These are phyloP conservation scores for Tricholomella constricta DNA, from an alignment of 768 basidiomycete species.

Conservation along the genomic window DNA sequence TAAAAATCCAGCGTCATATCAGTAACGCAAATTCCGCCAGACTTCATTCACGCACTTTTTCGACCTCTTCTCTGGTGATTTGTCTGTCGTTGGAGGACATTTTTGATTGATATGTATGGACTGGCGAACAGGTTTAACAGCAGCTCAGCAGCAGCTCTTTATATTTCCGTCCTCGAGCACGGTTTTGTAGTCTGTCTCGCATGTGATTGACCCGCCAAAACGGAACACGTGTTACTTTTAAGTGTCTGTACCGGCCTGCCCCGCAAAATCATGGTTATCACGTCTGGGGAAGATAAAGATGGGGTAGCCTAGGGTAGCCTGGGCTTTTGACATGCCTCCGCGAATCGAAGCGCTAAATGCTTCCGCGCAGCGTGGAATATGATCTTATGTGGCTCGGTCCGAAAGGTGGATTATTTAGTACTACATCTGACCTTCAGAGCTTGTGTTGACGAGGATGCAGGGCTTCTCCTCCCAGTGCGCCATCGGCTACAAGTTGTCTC, in stretches of 20 bases:
- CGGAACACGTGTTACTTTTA: slow-evolving; percentile 1
- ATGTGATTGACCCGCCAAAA: slow-evolving; percentile 9
- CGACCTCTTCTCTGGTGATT: slow-evolving; percentile 70
- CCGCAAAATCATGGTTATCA: too few relatives aligned
- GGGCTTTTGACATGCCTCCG: too few relatives aligned
- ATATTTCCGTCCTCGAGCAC: background rate
- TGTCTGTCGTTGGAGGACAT: slow-evolving; percentile 34
- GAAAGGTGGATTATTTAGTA: too few relatives aligned
- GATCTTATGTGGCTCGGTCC: too few relatives aligned
- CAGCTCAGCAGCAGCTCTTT: too few relatives aligned
- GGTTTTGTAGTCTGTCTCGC: background rate
- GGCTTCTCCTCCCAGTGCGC: slow-evolving; percentile 45
- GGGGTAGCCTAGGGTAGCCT: too few relatives aligned
- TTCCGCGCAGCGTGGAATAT: too few relatives aligned
- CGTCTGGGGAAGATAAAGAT: too few relatives aligned
- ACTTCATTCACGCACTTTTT: slow-evolving; percentile 47
- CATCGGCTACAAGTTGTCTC: slow-evolving; percentile 41
- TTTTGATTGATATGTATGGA: background rate
- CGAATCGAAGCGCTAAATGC: too few relatives aligned
- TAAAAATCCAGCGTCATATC: slow-evolving; percentile 37
- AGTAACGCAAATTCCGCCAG: background rate
- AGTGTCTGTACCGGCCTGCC: too few relatives aligned
- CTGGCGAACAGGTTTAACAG: background rate
- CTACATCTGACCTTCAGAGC: slow-evolving; percentile 21
- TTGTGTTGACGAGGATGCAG: slow-evolving; percentile 20